Base-by-base conservation (phyloP, 495 filamentous ascomycete species). In the Penicillium cinerascens region DNA sequence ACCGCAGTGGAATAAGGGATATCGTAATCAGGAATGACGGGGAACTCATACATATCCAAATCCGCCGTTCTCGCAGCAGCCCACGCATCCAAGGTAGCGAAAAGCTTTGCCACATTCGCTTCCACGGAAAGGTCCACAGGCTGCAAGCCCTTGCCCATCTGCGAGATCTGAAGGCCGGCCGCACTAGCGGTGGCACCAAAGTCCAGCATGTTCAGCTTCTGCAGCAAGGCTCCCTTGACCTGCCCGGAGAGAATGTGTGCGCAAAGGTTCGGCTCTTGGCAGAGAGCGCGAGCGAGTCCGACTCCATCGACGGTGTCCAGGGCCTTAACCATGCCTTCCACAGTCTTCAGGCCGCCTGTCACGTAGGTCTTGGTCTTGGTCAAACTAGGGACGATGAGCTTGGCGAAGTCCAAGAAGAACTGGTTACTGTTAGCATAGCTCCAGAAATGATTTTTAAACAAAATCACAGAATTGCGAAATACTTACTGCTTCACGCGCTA, bases 391-490 rank as follows among this genome's bases (percentile, higher is more conserved):
- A 82, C 39, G 89, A 91, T 44, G 65, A 75, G 22, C 88, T 93
- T 47, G 76, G 91, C 11, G 89, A 95, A 63, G 84, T 86, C 81
- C 42, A 87, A 64, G 69, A 87, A 87, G 68, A 84, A 86, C 5
- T 33, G 4, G 11, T 8, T 13, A 13, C 29, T 33, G 29, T 33
- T 13, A 33, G 29, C 11, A 13, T 13, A 3, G 8, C 7, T 29
- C 10, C 1, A 11, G 11, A 13, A 33, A 33, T 33, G 4, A 13
- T 13, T 13, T 33, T 33, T 6, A 10, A 29, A 29, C 26, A 29
- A 29, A 6, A 29, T n/a, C 22, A 23, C 6, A 3, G 22, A 23
- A 23, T 6, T 23, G 22, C 2, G 22, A 2, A 23, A 23, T 2
- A 33, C 29, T 33, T 15, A 33, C 29, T 13, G 81, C 75, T 61